These are phyloP conservation scores for Miscanthus sacchariflorus DNA, from an alignment of 202 grass and related monocot genomes.

Conservation along the genomic window DNA sequence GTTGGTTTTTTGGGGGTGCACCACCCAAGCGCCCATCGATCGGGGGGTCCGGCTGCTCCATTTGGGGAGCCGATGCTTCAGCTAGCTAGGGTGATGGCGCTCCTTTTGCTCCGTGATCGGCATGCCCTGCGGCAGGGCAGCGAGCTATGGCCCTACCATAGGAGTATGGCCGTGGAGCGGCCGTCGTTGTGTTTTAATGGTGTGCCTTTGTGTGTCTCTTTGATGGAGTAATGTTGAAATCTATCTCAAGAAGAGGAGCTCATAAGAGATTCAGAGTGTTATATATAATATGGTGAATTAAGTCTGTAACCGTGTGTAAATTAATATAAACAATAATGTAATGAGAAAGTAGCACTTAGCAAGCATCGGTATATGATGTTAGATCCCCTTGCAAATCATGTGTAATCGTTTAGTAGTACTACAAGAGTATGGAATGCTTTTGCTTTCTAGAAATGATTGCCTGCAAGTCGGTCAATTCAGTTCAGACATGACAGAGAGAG, in stretches of 20 bases:
- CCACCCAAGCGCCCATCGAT: no score
- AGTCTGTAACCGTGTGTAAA: slow-evolving; percentile 54
- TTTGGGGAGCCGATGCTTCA: no score
- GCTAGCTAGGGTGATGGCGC: no score
- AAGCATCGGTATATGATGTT: slow-evolving; percentile 19
- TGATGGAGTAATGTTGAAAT: slow-evolving; percentile 22
- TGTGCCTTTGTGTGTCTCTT: slow-evolving; percentile 15
- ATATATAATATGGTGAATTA: background rate
- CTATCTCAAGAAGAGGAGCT: background rate
- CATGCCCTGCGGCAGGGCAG: no score
- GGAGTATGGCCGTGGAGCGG: no score
- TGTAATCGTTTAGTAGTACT: background rate
- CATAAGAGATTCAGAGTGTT: slow-evolving; percentile 12
- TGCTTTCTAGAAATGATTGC: slow-evolving; percentile 3
- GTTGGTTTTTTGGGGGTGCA: no score
- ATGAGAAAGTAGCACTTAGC: slow-evolving; percentile 5
- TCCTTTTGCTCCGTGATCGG: no score
- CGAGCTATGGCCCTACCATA: no score
- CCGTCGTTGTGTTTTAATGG: slow-evolving; percentile 1
- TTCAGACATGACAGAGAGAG: background rate
- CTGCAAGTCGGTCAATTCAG: background rate
- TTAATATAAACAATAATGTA: slow-evolving; percentile 41
- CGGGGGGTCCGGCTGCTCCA: no score
- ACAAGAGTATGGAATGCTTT: background rate
- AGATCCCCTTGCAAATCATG: slow-evolving; percentile 21